Percentiles rank a stretch among this genome's conserved stretches.
phyloP scores from a whole-genome alignment of 495 filamentous ascomycete genomes.

The Collariella sp. region DNA sequence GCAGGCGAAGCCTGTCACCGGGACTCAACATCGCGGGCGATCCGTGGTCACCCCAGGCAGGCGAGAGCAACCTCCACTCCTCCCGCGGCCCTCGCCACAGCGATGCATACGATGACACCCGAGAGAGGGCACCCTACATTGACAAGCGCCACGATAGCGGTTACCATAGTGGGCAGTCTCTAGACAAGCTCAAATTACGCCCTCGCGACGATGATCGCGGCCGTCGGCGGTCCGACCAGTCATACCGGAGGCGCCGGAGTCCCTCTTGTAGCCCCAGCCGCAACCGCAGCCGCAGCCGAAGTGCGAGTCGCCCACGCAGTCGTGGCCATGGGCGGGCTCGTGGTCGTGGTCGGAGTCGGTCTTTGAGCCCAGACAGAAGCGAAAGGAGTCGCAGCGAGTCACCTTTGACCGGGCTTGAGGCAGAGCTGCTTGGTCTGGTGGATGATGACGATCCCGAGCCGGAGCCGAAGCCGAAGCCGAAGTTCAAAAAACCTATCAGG shows the following conservation, averaged over 20 bases:
- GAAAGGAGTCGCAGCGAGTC: slow-evolving; percentile 20
- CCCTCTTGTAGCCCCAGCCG: slow-evolving; percentile 7
- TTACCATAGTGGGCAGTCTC: slow-evolving; percentile 26
- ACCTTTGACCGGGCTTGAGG: slow-evolving; percentile 20
- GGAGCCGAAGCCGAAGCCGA: slow-evolving; percentile 4
- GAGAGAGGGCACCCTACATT: slow-evolving; percentile 8
- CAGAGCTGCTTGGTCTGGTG: slow-evolving; percentile 17
- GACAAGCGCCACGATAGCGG: slow-evolving; percentile 27
- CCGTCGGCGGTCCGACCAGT: slow-evolving; percentile 1
- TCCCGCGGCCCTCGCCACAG: slow-evolving; percentile 4
- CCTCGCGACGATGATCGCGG: slow-evolving; percentile 13
- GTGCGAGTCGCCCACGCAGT: background rate
- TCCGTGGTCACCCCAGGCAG: slow-evolving; percentile 23
- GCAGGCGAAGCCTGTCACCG: slow-evolving; percentile 6
- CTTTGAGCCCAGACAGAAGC: background rate
- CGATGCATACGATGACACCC: slow-evolving; percentile 5
- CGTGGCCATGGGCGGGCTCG: background rate
- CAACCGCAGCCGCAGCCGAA: background rate
- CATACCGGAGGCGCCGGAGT: slow-evolving; percentile 10
- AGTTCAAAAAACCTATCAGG: slow-evolving; percentile 19
- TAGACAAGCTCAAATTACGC: slow-evolving; percentile 4
- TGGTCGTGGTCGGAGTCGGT: slow-evolving; percentile 7
- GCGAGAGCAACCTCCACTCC: slow-evolving; percentile 10
- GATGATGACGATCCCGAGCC: slow-evolving; percentile 11
- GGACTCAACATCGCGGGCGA: slow-evolving; percentile 11